Evolutionary conservation across 805 yeast species (phyloP), one percentile per base, ranked within the genome.

Genomic region (Henningerozyma blattae): DNA sequence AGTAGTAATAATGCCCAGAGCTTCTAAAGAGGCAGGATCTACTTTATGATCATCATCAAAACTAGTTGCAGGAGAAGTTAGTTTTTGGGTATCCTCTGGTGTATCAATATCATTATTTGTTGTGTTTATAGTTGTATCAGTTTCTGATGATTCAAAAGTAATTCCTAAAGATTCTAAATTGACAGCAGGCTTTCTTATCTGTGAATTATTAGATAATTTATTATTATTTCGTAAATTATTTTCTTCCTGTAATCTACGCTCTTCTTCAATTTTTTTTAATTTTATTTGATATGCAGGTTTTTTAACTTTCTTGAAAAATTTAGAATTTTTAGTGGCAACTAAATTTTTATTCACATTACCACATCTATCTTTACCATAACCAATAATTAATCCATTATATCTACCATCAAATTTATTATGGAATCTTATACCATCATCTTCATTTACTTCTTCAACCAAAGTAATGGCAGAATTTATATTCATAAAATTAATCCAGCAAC

Each of bases 291-390:
- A 41, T 29, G 44, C 41, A 12, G 46, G 45, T 46, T 59, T 42
- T 56, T 57, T 42, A 48, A 61, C 57, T 62, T 73, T 51, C 56
- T 66, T 54, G 51, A 58, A 43, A 30, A 43, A 45, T 49, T 60
- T 49, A 46, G 66, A 35, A 51, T 47, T 58, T 70, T 79, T 38
- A 75, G 78, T 22, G 70, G 83, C 43, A 4, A 52, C 42, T 27
- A 54, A 31, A 31, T 52, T 54, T 37, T 50, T 56, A 29, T 55
- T 55, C 3, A 54, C 45, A 47, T 79, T 79, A 3, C 80, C 93
- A 60, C 93, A 81, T 49, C 93, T 65, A 56, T 81, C 93, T 46
- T 77, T 77, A 30, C 85, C 93, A 55, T 68, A 81, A 32, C 72
- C 70, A 30, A 81, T 72, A 39, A 74, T 72, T 44, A 74, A 71